A percentile compares a stretch with the other conserved stretches of the same genome.
Evolutionary conservation across 2,329 filamentous ascomycete species (phyloP).

Genomic region (Fonsecaea nubica): DNA sequence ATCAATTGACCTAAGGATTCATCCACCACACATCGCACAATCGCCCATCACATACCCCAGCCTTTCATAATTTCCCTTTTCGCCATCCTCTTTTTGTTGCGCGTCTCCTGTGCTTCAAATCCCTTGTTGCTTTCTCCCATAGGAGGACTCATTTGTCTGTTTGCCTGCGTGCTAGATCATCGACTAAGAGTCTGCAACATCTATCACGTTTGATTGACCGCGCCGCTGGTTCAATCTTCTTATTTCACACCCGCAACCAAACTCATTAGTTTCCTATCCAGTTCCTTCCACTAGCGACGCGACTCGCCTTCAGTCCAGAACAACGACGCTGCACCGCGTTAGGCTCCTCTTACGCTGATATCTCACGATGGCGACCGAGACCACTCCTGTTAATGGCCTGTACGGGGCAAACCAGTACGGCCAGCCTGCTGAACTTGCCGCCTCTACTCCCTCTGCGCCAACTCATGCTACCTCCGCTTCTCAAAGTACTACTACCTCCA

Average conservation of each 20-base stretch:
- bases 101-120: slow-evolving; percentile 3
- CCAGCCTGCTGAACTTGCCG: slow-evolving; percentile 41
- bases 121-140: not conserved
- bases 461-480: slow-evolving; percentile 36
- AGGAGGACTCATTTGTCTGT: slow-evolving; percentile 7
- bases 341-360: slow-evolving; percentile 12
- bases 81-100: slow-evolving; percentile 5
- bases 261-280: not conserved
- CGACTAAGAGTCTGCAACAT: slow-evolving; percentile 14
- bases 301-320: not conserved
- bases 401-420: slow-evolving; percentile 37
- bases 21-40: slow-evolving; percentile 17
- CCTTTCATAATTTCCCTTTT: slow-evolving; percentile 14
- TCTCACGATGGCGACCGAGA: slow-evolving; percentile 38
- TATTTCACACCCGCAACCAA: slow-evolving; percentile 1
- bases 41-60: slow-evolving; percentile 4
- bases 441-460: slow-evolving; percentile 38
- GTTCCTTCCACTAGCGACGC: slow-evolving; percentile 2
- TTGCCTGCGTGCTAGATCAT: slow-evolving; percentile 25
- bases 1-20: slow-evolving; percentile 13
- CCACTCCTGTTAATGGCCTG: slow-evolving; percentile 38
- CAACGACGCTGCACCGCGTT: slow-evolving; percentile 7
- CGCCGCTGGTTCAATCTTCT: slow-evolving; percentile 14
- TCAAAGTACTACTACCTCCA: slow-evolving; percentile 38
- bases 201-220: slow-evolving; percentile 16